A percentile compares a stretch with the other conserved stretches of the same genome.
These are phyloP conservation scores for Rhizophora mangle DNA, from an alignment of 345 rosid species.

Conservation along the genomic window DNA sequence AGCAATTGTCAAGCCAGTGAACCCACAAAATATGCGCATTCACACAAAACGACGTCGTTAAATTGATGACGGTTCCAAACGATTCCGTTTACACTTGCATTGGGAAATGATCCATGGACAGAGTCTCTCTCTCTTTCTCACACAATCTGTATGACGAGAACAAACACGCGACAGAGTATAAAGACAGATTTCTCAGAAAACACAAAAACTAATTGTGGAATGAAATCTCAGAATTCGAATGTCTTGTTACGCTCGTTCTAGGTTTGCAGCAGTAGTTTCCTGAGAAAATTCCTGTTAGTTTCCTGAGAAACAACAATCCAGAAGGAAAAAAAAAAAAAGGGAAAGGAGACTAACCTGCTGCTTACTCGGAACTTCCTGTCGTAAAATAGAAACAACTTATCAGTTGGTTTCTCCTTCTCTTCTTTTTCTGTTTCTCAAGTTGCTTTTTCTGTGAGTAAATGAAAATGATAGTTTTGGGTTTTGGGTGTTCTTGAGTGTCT, in stretches of 20 bases:
- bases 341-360: background rate
- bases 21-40: background rate
- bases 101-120: conserved; percentile 6
- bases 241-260: background rate
- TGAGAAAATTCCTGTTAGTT: conserved; percentile 13
- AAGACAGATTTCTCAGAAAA: conserved; percentile 10
- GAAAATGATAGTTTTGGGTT: conserved; percentile 16
- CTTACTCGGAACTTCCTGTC: background rate
- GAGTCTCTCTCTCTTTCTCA: background rate
- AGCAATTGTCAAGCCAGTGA: background rate
- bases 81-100: background rate
- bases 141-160: background rate
- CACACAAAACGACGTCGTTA: conserved; percentile 4
- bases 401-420: background rate
- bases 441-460: background rate
- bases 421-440: no score
- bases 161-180: background rate
- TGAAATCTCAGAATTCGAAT: background rate
- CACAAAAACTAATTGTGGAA: background rate
- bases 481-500: background rate
- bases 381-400: background rate
- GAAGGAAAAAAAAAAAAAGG: background rate
- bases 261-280: background rate
- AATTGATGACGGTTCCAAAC: background rate
- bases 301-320: background rate